Base-by-base conservation (phyloP, 1,139 yeast genomes). In the Debaryomycetaceae sp. region DNA sequence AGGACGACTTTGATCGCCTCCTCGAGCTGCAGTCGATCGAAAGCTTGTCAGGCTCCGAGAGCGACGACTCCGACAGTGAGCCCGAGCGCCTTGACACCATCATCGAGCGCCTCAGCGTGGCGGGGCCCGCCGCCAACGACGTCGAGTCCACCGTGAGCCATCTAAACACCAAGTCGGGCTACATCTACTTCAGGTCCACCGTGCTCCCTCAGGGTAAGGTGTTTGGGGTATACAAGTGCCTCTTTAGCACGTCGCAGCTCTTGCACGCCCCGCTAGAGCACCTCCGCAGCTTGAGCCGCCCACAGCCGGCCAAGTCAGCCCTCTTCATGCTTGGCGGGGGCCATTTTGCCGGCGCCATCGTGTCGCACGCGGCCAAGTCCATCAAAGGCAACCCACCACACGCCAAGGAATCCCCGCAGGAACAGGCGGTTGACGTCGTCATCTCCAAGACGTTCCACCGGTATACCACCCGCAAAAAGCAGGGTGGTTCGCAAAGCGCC, bases 311-410 rank as follows among this genome's bases (percentile, higher is more conserved):
- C 9, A 65, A 69, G 38, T 85, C 85, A 3, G 95, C 95, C 1
- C 58, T 91, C 10, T 73, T 91, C 42, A 86, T 93, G 96, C 75
- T 91, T 35, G 97, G 97, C 8, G 97, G 98, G 29, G 99, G 98
- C 25, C 97, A 93, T 58, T 93, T 91, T 63, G 95, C 97, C 0
- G 98, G 94, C 9, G 96, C 96, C 0, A 82, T 91, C 26, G 68
- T 93, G 9, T 78, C 88, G 2, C 97, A 89, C 49, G 64, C 64
- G 27, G 78, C 78, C 15, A 67, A 63, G 40, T 63, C 64, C 24
- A 67, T 73, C 3, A 71, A 73, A 43, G 83, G 88, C 36, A 56
- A 73, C 41, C 63, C 64, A 16, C 65, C 70, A 4, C 65, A 66
- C 19, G 54, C 62, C 5, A 64, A 64, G 30, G 69, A 59, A 26